These are phyloP conservation scores for Mycena venus DNA, from an alignment of 768 basidiomycete genomes.

Conservation along the genomic window DNA sequence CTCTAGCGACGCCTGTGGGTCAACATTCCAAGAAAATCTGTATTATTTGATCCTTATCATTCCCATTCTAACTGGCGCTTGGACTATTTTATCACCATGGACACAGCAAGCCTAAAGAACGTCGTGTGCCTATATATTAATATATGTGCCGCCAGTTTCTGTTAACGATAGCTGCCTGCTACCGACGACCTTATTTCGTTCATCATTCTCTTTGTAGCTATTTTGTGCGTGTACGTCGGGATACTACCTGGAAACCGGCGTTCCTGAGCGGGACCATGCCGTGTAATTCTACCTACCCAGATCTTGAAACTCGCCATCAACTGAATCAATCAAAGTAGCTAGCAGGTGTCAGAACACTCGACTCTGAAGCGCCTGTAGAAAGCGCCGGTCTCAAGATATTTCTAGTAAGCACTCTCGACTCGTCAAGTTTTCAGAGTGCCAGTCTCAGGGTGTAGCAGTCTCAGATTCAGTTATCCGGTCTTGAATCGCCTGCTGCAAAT, in stretches of 20 bases:
- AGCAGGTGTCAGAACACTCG: background rate
- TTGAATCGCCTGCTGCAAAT: background rate
- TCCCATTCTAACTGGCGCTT: background rate
- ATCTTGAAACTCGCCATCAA: background rate
- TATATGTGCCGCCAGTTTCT: background rate
- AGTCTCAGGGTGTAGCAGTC: background rate
- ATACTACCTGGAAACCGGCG: no score
- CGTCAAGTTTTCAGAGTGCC: no score
- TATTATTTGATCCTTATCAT: background rate
- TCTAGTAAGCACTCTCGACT: no score
- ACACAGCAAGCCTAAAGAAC: background rate
- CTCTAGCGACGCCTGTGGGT: no score
- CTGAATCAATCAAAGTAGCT: background rate
- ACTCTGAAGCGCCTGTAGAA: no score
- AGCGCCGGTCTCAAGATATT: no score
- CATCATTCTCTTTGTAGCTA: background rate
- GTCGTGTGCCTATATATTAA: background rate
- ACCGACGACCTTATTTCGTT: background rate
- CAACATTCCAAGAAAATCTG: background rate
- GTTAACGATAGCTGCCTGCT: background rate
- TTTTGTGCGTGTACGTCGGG: no score
- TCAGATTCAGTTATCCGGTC: constrained; percentile 3
- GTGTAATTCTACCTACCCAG: no score
- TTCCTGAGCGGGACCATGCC: no score
- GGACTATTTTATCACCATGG: no score